These are phyloP conservation scores for Phymatotrichopsis omnivora DNA, from an alignment of 2,329 filamentous ascomycete genomes.

Conservation along the genomic window DNA sequence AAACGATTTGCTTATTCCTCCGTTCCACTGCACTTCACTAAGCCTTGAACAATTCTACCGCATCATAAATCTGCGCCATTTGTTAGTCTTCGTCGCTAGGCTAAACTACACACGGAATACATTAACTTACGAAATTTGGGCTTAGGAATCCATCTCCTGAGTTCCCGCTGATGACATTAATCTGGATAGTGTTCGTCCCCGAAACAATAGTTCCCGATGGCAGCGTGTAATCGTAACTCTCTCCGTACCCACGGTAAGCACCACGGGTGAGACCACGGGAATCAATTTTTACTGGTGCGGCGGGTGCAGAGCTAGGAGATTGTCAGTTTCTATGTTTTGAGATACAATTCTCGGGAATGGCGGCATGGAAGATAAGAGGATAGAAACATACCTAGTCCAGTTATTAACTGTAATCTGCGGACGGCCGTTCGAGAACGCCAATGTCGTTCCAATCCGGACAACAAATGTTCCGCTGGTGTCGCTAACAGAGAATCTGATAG, in stretches of 20 bases:
- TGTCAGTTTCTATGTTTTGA: neutral
- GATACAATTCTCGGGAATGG: neutral
- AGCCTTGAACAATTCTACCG: constrained; percentile 18
- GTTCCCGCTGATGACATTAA: constrained; percentile 50
- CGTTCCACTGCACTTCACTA: neutral
- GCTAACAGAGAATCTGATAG: constrained; percentile 50
- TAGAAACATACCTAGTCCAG: constrained; percentile 39
- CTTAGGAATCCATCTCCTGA: constrained; percentile 46
- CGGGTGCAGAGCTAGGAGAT: constrained; percentile 37
- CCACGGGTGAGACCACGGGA: constrained; percentile 56
- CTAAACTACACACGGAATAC: neutral
- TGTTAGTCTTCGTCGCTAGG: neutral
- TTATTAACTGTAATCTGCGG: constrained; percentile 48
- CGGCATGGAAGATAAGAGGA: no score
- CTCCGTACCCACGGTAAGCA: constrained; percentile 52
- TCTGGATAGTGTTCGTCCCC: constrained; percentile 52
- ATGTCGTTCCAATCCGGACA: constrained; percentile 53
- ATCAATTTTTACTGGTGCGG: constrained; percentile 52
- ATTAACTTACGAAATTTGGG: constrained; percentile 39
- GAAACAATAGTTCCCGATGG: constrained; percentile 49
- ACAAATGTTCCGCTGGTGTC: constrained; percentile 46
- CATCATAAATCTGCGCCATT: constrained; percentile 19
- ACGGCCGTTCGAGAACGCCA: constrained; percentile 50
- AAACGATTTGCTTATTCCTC: neutral
- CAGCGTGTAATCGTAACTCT: constrained; percentile 52